phyloP scores from a whole-genome alignment of 495 filamentous ascomycete genomes.

The Viridothelium virens region DNA sequence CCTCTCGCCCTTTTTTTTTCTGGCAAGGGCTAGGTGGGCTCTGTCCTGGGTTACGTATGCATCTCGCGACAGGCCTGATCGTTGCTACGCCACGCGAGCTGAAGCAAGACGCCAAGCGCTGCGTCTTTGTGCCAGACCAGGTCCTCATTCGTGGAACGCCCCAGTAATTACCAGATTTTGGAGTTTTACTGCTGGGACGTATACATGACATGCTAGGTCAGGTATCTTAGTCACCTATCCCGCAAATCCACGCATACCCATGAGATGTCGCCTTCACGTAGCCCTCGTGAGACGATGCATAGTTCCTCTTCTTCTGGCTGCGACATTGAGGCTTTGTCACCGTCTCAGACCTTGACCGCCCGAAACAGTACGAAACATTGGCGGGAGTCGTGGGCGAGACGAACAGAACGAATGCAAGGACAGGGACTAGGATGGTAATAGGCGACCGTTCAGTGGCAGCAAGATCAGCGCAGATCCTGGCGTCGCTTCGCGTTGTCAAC shows the following conservation, averaged over 20 bases:
- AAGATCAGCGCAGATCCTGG: slow-evolving; percentile 7
- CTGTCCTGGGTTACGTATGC: not conserved
- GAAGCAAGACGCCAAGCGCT: not conserved
- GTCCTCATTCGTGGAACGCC: not conserved
- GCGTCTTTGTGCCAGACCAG: not conserved
- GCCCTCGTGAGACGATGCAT: not conserved
- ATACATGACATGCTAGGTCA: too few species aligned
- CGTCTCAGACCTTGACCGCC: not conserved
- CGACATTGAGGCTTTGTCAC: not conserved
- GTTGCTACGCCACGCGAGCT: slow-evolving; percentile 4
- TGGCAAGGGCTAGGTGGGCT: not conserved
- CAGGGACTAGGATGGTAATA: not conserved
- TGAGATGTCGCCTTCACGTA: too few species aligned
- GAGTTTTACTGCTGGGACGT: too few species aligned
- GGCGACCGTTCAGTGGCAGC: slow-evolving; percentile 8
- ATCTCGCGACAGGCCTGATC: not conserved
- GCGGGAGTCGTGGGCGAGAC: not conserved
- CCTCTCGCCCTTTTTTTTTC: too few species aligned
- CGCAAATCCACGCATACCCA: too few species aligned
- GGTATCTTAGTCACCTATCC: too few species aligned
- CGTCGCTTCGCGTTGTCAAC: not conserved
- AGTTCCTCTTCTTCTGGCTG: not conserved
- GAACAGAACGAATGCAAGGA: not conserved
- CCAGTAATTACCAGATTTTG: not conserved
- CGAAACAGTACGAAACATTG: slow-evolving; percentile 7